Evolutionary conservation across 2,329 filamentous ascomycete species (phyloP).

Genomic region (Fusarium scirpi): DNA sequence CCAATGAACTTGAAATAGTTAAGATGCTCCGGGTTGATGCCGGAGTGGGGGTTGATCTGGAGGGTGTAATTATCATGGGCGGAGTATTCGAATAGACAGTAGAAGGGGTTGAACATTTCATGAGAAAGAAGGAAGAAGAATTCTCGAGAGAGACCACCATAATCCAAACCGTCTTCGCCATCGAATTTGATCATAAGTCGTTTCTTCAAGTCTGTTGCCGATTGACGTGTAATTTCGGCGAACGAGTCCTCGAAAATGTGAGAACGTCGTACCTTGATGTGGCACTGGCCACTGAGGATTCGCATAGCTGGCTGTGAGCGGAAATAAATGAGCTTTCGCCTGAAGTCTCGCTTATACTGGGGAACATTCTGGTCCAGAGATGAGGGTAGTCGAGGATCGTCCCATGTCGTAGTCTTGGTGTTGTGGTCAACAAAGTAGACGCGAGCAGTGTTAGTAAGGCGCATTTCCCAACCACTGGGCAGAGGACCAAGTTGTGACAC

Average conservation of each 20-base stretch:
- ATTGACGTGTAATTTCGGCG: conserved; percentile 97
- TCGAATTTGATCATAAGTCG: conserved; percentile 99
- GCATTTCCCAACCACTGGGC: conserved; percentile 99
- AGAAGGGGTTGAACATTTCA: conserved; percentile 99
- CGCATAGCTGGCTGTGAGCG: conserved; percentile 95
- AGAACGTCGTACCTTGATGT: conserved; percentile 95
- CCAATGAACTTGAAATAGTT: conserved; percentile 99
- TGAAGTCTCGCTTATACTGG: conserved; percentile 99
- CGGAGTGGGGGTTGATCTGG: conserved; percentile 99
- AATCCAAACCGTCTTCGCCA: conserved; percentile 96
- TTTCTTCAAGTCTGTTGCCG: conserved; percentile 96
- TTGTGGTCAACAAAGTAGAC: conserved; percentile 99
- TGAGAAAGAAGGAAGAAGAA: conserved; percentile 99
- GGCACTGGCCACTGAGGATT: conserved; percentile 95
- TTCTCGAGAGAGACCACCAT: conserved; percentile 96
- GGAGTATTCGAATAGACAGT: conserved; percentile 99
- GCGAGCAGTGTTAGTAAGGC: conserved; percentile 94
- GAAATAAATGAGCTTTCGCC: conserved; percentile 99
- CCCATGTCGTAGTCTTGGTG: conserved; percentile 99
- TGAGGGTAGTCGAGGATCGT: conserved; percentile 93
- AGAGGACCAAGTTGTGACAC: conserved; percentile 96
- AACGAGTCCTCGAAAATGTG: conserved; percentile 99
- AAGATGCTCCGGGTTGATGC: conserved; percentile 98
- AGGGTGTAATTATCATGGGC: conserved; percentile 99
- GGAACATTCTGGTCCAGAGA: conserved; percentile 98